Conservation (phyloP, 1,284 basidiomycete genomes). For the Tylopilus sp. region DNA sequence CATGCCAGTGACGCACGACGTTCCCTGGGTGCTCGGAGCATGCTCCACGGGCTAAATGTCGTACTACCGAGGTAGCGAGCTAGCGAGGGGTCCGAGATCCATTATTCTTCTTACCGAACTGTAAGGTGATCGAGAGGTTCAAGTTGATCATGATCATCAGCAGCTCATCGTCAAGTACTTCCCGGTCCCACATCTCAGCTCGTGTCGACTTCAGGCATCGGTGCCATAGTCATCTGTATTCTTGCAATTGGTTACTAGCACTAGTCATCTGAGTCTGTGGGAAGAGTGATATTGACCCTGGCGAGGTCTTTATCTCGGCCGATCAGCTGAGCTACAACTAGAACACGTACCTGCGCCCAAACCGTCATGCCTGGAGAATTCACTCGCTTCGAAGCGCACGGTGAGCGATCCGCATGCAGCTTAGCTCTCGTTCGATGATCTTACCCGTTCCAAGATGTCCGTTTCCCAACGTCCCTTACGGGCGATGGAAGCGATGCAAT, state of each 20-base stretch:
- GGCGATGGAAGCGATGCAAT: slow-evolving; percentile 63
- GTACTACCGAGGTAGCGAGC: background rate
- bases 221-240: background rate
- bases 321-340: no score
- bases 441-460: slow-evolving; percentile 17
- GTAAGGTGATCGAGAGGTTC: slow-evolving; percentile 6
- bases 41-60: background rate
- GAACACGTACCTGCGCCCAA: no score
- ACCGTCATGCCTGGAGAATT: slow-evolving; percentile 19
- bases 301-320: no score
- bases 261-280: no score
- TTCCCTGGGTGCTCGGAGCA: no score
- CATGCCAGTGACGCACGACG: background rate
- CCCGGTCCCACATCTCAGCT: no score
- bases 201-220: no score
- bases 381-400: slow-evolving; percentile 33
- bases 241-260: no score
- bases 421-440: background rate
- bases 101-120: background rate
- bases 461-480: slow-evolving; percentile 49
- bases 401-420: slow-evolving; percentile 7
- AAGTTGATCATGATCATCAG: slow-evolving; percentile 17
- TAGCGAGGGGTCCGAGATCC: background rate
- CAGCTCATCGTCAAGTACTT: background rate
- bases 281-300: no score